Evolutionary conservation across 192 early-diverging fungal species (phyloP), one percentile per base, ranked within the genome.

Genomic region (Funneliformis mosseae): DNA sequence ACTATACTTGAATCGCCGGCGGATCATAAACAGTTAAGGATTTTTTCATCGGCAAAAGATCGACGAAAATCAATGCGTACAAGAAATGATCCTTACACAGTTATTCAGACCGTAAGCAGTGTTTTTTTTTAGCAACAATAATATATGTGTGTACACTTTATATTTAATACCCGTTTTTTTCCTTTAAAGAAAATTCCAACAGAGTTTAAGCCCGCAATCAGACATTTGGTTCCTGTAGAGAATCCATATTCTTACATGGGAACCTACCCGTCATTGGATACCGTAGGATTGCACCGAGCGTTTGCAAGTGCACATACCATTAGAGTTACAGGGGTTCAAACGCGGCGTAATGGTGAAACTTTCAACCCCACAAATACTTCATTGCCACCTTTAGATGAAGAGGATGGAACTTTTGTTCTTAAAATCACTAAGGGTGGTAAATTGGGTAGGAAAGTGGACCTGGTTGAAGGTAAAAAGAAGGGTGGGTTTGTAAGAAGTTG

Each of bases 401-500:
- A 79, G 28, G 50, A 81, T 74, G 81, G 81, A 4, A 71, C 77
- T 41, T 83, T 81, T 48, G 63, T 83, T 33, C 77, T 87, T 25
- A 87, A 83, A 67, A 84, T 91, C 16, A 89, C 90, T 66, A 94
- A 93, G 83, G 89, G 89, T n/a, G 94, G 94, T 4, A 85, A 87
- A 25, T 86, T 95, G 39, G 85, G 87, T 62, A 90, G 94, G 48
- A 95, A 95, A 84, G 89, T 92, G 82, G 94, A 95, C 74, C 74
- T 90, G 28, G 82, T 88, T 48, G 85, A 93, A 25, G 91, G 91
- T 59, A 90, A 89, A 21, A 92, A 92, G 78, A 91, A 88, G 43
- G 88, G 83, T 27, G 68, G 83, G 14, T 72, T 83, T 60, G 87
- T 92, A 76, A 88, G 94, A 25, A 86, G 90, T 38, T 95, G 94